phyloP scores from a whole-genome alignment of 2,329 filamentous ascomycete genomes.

The Epichloe gansuensis region DNA sequence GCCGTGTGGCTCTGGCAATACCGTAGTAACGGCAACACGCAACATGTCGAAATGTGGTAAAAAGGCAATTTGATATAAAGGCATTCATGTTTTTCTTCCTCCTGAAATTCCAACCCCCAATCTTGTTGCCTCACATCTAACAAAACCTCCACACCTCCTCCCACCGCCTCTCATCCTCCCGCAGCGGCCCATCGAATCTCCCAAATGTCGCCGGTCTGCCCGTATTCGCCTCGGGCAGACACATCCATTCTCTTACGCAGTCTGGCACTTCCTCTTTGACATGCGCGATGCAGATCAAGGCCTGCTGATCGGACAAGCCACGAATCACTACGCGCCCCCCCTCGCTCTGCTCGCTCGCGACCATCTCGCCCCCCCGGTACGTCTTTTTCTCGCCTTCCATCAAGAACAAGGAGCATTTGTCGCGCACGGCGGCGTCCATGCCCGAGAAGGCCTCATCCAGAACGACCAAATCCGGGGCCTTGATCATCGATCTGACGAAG shows the following conservation, averaged over 20 bases:
- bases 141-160: constrained; percentile 47
- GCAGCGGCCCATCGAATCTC: constrained; percentile 46
- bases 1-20: no score
- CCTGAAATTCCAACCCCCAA: no score
- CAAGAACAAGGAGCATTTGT: constrained; percentile 77
- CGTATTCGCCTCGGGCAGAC: constrained; percentile 63
- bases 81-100: no score
- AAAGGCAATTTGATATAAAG: no score
- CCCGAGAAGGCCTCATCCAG: constrained; percentile 84
- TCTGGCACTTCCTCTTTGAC: constrained; percentile 80
- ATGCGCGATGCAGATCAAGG: constrained; percentile 85
- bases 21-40: no score
- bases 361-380: constrained; percentile 23
- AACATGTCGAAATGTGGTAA: neutral
- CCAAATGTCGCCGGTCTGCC: constrained; percentile 50
- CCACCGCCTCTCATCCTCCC: constrained; percentile 46
- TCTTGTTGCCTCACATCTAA: neutral
- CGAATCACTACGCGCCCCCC: constrained; percentile 36
- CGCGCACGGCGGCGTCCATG: constrained; percentile 68
- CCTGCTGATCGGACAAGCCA: constrained; percentile 59
- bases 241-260: constrained; percentile 72
- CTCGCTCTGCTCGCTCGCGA: constrained; percentile 28
- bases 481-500: constrained; percentile 70
- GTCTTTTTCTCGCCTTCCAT: constrained; percentile 45
- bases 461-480: constrained; percentile 68